Percentiles rank a stretch among this genome's conserved stretches.
These are phyloP conservation scores for Torulaspora delbrueckii DNA, from an alignment of 805 yeast species.

Conservation along the genomic window DNA sequence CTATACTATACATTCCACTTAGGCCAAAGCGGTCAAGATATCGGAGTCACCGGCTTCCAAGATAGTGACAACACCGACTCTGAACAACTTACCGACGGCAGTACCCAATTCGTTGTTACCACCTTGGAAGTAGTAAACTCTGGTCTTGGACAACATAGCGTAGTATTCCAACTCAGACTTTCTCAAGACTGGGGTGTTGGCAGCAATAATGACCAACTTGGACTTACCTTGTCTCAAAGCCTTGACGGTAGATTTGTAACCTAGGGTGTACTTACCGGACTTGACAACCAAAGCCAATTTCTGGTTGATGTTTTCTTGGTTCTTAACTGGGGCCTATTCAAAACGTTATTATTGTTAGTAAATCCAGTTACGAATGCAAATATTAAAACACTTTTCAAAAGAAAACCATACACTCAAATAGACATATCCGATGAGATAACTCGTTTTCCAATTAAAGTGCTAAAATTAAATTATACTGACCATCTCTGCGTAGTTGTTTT, in stretches of 20 bases:
- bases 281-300: conserved; percentile 96
- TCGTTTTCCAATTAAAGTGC: conserved; percentile 5
- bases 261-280: conserved; percentile 99
- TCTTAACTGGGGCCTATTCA: conserved; percentile 84
- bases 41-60: conserved; percentile 99
- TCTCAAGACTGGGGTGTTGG: conserved; percentile 99
- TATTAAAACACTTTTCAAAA: conserved; percentile 1
- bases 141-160: conserved; percentile 99
- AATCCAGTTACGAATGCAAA: background rate
- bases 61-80: conserved; percentile 95
- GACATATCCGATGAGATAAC: conserved; percentile 1
- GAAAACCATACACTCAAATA: conserved; percentile 1
- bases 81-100: conserved; percentile 99
- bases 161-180: conserved; percentile 99
- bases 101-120: conserved; percentile 99
- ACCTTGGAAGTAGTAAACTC: conserved; percentile 97
- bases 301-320: conserved; percentile 93
- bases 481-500: conserved; percentile 84
- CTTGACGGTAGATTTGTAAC: conserved; percentile 98
- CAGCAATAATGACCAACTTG: conserved; percentile 95
- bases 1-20: conserved; percentile 17
- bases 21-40: conserved; percentile 66
- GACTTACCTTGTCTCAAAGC: conserved; percentile 98
- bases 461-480: conserved; percentile 55
- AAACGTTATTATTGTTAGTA: conserved; percentile 18